A percentile compares a stretch with the other conserved stretches of the same genome.
These are phyloP conservation scores for Plantago major DNA, from an alignment of 257 asterid species.

Conservation along the genomic window DNA sequence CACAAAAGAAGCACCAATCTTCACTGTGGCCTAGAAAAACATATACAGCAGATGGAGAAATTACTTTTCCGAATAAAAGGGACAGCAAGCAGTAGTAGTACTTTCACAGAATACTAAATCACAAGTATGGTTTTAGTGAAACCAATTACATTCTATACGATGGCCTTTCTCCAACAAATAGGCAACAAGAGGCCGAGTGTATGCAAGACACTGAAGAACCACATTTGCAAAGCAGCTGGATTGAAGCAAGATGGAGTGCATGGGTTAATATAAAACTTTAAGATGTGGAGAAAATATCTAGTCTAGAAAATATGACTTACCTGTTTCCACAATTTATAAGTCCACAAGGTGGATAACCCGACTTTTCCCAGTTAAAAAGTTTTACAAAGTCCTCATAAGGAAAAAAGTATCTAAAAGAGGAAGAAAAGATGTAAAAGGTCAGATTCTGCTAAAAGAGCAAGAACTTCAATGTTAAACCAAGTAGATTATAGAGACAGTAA, in stretches of 20 bases:
- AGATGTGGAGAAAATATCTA: constrained; percentile 6
- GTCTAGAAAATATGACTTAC: constrained; percentile 25
- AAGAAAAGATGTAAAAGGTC: constrained; percentile 6
- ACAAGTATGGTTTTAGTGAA: constrained; percentile 5
- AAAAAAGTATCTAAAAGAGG: constrained; percentile 69
- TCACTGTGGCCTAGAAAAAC: constrained; percentile 64
- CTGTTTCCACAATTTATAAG: constrained; percentile 97
- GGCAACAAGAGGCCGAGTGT: constrained; percentile 84
- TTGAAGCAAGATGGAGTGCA: constrained; percentile 13
- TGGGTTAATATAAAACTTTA: constrained; percentile 8
- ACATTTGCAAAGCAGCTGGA: constrained; percentile 98
- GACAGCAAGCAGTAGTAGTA: constrained; percentile 2
- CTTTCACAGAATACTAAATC: constrained; percentile 3
- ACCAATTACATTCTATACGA: constrained; percentile 54
- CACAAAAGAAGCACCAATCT: constrained; percentile 95
- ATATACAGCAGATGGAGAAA: constrained; percentile 13
- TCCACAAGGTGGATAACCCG: constrained; percentile 89
- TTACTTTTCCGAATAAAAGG: neutral
- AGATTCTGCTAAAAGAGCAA: constrained; percentile 13
- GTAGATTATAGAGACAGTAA: neutral
- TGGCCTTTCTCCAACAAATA: constrained; percentile 88
- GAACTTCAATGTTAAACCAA: neutral
- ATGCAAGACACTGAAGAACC: constrained; percentile 86
- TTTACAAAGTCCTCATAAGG: constrained; percentile 79
- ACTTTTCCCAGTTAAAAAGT: constrained; percentile 66